Evolutionary conservation across 768 basidiomycete species (phyloP).

Genomic region (Leccinellum rugosiceps): DNA sequence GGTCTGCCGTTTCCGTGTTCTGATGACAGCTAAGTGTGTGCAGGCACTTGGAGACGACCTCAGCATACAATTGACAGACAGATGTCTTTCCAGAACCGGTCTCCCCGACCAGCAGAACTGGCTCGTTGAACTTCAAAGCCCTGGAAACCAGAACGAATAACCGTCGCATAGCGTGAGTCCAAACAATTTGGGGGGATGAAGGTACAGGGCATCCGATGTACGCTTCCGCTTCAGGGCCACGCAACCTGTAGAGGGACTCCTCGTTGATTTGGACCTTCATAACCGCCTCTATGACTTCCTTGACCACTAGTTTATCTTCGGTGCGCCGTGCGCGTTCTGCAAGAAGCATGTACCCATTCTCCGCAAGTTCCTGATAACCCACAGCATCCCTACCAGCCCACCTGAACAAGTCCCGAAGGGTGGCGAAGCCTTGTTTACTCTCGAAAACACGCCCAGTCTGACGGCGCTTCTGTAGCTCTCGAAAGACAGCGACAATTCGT

Average conservation of each 20-base stretch:
- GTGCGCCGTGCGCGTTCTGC: slow-evolving; percentile 83
- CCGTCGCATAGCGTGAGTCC: slow-evolving; percentile 93
- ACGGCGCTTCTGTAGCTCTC: slow-evolving; percentile 87
- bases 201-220: slow-evolving; percentile 58
- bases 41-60: slow-evolving; percentile 56
- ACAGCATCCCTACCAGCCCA: slow-evolving; percentile 93
- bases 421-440: slow-evolving; percentile 95
- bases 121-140: slow-evolving; percentile 90
- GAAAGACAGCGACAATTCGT: slow-evolving; percentile 88
- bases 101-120: slow-evolving; percentile 92
- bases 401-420: slow-evolving; percentile 92
- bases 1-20: slow-evolving; percentile 96
- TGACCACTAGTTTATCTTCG: slow-evolving; percentile 87
- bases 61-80: slow-evolving; percentile 86
- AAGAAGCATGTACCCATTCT: slow-evolving; percentile 96
- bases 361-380: slow-evolving; percentile 88
- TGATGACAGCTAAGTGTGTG: slow-evolving; percentile 91
- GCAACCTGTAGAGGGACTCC: slow-evolving; percentile 59
- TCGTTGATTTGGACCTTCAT: slow-evolving; percentile 88
- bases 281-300: slow-evolving; percentile 85
- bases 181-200: slow-evolving; percentile 57
- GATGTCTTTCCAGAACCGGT: slow-evolving; percentile 98
- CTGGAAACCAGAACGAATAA: slow-evolving; percentile 80
- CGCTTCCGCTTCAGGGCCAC: slow-evolving; percentile 39
- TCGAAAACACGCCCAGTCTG: slow-evolving; percentile 93